Conservation (phyloP, 2,329 filamentous ascomycete species). For the Alternaria rosae region DNA sequence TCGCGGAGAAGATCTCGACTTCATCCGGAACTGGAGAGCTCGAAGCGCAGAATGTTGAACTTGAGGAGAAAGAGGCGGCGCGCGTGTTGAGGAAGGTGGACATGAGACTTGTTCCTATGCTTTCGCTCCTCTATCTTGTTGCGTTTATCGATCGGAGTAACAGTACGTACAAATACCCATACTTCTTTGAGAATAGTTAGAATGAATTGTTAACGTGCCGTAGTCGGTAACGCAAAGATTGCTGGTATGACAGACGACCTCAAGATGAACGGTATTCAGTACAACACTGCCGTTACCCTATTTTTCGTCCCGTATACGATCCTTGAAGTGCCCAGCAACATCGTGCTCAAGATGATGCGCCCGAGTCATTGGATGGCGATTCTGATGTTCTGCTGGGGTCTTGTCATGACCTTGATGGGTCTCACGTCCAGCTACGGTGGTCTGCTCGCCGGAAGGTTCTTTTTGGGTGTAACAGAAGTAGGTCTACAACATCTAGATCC, state of each 20-base stretch:
- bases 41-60: slow-evolving; percentile 34
- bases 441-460: slow-evolving; percentile 58
- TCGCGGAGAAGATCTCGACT: slow-evolving; percentile 34
- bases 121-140: slow-evolving; percentile 46
- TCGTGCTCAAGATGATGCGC: slow-evolving; percentile 53
- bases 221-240: slow-evolving; percentile 53
- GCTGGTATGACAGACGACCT: slow-evolving; percentile 51
- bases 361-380: slow-evolving; percentile 52
- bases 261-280: slow-evolving; percentile 47
- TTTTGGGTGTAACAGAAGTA: slow-evolving; percentile 51
- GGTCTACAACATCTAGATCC: neutral
- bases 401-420: slow-evolving; percentile 53
- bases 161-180: slow-evolving; percentile 19
- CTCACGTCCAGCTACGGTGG: slow-evolving; percentile 57
- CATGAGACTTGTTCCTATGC: slow-evolving; percentile 38
- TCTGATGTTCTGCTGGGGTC: slow-evolving; percentile 52
- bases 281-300: slow-evolving; percentile 51
- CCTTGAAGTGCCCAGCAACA: slow-evolving; percentile 50
- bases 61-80: slow-evolving; percentile 36
- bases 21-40: slow-evolving; percentile 31
- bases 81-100: slow-evolving; percentile 48
- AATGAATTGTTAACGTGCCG: slow-evolving; percentile 8
- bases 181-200: neutral
- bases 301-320: slow-evolving; percentile 53
- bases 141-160: slow-evolving; percentile 46